A percentile compares a stretch with the other conserved stretches of the same genome.
phyloP scores from a whole-genome alignment of 192 early-diverging fungal genomes.

The Podila epigama region DNA sequence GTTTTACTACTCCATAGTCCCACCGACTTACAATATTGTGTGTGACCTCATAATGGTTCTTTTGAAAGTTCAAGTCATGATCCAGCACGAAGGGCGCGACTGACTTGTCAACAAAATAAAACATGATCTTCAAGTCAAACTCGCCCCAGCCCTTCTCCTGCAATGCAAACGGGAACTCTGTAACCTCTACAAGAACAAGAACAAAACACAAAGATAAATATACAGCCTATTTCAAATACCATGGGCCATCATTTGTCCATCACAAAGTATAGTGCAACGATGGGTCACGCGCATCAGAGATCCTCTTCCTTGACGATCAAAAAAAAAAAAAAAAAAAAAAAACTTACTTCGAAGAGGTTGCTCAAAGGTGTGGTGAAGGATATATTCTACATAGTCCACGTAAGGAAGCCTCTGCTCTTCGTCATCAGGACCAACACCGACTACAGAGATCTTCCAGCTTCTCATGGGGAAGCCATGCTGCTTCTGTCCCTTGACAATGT shows the following conservation, averaged over 20 bases:
- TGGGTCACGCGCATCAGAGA: no score
- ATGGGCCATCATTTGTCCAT: neutral
- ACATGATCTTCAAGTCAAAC: constrained; percentile 65
- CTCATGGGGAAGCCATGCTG: constrained; percentile 50
- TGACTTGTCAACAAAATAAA: constrained; percentile 57
- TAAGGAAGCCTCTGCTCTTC: constrained; percentile 42
- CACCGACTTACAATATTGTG: constrained; percentile 49
- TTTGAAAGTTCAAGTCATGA: constrained; percentile 64
- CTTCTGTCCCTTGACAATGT: constrained; percentile 46
- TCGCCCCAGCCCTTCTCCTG: constrained; percentile 71
- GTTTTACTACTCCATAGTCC: neutral
- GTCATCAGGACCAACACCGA: constrained; percentile 47
- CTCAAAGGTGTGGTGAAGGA: constrained; percentile 58
- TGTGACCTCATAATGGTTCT: constrained; percentile 51
- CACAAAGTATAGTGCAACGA: no score
- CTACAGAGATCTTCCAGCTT: constrained; percentile 57
- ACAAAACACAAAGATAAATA: neutral
- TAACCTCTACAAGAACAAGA: constrained; percentile 42
- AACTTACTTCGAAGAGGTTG: constrained; percentile 52
- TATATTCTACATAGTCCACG: constrained; percentile 60
- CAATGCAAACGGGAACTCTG: constrained; percentile 57
- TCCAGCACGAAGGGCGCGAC: constrained; percentile 49
- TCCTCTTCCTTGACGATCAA: no score
- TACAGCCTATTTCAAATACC: neutral
- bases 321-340: neutral